Conservation (phyloP, 2,329 filamentous ascomycete genomes). For the Dactylellina drechsleri region DNA sequence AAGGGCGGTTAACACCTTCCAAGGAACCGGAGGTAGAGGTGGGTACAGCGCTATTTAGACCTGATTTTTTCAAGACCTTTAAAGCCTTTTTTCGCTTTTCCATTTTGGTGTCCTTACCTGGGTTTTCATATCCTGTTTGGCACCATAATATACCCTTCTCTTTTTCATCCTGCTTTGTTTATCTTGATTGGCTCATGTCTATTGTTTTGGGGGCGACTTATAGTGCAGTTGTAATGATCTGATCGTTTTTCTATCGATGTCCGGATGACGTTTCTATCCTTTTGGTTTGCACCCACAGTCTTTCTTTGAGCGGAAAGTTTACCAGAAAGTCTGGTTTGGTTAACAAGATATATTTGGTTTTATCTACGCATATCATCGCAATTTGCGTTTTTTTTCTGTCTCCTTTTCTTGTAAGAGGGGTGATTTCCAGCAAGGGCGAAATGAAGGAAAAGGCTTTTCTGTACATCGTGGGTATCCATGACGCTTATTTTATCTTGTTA, state of each 20-base stretch:
- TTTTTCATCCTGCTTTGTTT: constrained; percentile 3
- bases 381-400: background rate
- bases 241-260: constrained; percentile 51
- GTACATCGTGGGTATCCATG: background rate
- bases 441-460: constrained; percentile 4
- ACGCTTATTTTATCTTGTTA: background rate
- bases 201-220: constrained; percentile 33
- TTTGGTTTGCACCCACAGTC: constrained; percentile 38
- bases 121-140: constrained; percentile 19
- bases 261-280: constrained; percentile 23
- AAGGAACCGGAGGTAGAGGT: constrained; percentile 79
- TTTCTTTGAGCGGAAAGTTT: constrained; percentile 37
- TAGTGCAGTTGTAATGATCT: constrained; percentile 55
- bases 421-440: constrained; percentile 4
- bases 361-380: constrained; percentile 3
- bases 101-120: constrained; percentile 12
- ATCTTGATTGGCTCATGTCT: constrained; percentile 49
- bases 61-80: constrained; percentile 16
- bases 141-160: constrained; percentile 38
- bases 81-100: constrained; percentile 1
- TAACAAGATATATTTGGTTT: background rate
- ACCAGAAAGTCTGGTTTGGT: background rate
- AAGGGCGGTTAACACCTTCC: constrained; percentile 81
- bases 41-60: constrained; percentile 91
- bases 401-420: background rate